Conservation (phyloP, 257 asterid genomes). For the Nicotiana otophora region DNA sequence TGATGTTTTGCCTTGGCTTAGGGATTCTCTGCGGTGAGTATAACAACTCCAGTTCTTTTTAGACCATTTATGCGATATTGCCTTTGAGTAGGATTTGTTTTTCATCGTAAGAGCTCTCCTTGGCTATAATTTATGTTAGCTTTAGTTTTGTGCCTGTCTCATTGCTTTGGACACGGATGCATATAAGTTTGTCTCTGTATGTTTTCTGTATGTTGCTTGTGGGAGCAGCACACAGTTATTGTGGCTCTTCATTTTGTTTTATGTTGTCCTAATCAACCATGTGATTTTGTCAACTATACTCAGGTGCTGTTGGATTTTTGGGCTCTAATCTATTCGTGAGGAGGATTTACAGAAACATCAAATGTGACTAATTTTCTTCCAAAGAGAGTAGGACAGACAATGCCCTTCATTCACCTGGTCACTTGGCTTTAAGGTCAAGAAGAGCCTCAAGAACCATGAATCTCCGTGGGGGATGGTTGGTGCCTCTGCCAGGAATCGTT, state of each 20-base stretch:
- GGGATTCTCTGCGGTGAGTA: slow-evolving; percentile 72
- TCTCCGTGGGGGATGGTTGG: slow-evolving; percentile 12
- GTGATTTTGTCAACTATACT: background rate
- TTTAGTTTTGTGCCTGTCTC: background rate
- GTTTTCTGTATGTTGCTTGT: background rate
- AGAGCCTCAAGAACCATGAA: slow-evolving; percentile 8
- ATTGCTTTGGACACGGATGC: background rate
- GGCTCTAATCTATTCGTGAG: slow-evolving; percentile 89
- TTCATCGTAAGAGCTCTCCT: background rate
- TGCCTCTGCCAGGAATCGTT: slow-evolving; percentile 17
- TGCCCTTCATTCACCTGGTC: background rate
- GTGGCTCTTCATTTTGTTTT: background rate
- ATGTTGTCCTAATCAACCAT: background rate
- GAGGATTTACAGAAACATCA: slow-evolving; percentile 91
- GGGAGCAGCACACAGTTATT: background rate
- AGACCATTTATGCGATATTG: background rate
- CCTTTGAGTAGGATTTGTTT: background rate
- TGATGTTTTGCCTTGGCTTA: slow-evolving; percentile 65
- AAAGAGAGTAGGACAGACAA: background rate
- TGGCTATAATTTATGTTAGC: background rate
- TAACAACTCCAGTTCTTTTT: background rate
- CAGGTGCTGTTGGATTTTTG: slow-evolving; percentile 87
- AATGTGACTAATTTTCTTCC: slow-evolving; percentile 49
- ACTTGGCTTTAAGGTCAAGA: background rate
- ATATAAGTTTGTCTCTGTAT: too few species aligned